These are phyloP conservation scores for Eucalyptus leucophloia DNA, from an alignment of 345 rosid species.

Conservation along the genomic window DNA sequence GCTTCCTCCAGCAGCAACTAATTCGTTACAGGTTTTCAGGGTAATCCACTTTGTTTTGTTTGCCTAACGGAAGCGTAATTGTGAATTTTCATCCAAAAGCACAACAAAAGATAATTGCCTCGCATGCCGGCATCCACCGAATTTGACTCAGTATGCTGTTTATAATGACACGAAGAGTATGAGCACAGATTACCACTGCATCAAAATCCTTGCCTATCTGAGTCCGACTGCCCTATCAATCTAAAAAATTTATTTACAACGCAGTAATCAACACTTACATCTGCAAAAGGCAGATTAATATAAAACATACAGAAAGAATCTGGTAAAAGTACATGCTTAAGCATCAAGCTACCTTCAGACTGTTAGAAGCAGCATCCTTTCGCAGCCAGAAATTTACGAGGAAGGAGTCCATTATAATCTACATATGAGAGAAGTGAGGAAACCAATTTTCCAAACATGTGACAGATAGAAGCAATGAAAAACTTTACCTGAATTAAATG, in stretches of 20 bases:
- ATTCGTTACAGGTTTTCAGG: not conserved
- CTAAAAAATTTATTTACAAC: too few relatives aligned
- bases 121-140: not conserved
- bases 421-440: not conserved
- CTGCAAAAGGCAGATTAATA: not conserved
- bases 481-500: constrained; percentile 61
- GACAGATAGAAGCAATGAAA: not conserved
- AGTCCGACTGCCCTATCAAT: not conserved
- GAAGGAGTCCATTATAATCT: constrained; percentile 57
- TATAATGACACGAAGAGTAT: not conserved
- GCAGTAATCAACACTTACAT: not conserved
- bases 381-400: constrained; percentile 44
- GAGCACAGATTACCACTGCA: not conserved
- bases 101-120: not conserved
- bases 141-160: not conserved
- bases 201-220: not conserved
- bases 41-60: not conserved
- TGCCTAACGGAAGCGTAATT: not conserved
- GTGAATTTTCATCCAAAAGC: not conserved
- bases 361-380: constrained; percentile 13
- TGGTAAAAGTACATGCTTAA: not conserved
- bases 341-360: constrained; percentile 25
- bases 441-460: not conserved
- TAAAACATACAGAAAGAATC: not conserved
- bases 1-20: not conserved